Evolutionary conservation across 1,139 yeast genomes (phyloP), one percentile per base, ranked within the genome.

Genomic region (Geotrichum cucujoidarum): DNA sequence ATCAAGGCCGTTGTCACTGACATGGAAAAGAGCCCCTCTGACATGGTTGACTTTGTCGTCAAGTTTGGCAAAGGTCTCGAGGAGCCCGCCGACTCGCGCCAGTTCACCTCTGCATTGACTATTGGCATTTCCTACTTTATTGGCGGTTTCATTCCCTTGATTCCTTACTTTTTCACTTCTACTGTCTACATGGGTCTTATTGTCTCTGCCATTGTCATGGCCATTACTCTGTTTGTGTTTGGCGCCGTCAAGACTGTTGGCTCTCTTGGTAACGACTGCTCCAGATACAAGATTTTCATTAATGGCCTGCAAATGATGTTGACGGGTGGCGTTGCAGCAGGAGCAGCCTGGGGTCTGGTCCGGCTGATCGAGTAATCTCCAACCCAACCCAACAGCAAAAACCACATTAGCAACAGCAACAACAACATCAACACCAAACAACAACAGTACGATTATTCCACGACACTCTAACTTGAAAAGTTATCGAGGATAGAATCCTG

Each of bases 251-350:
- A 92, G 71, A 88, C 97, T 16, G 70, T 83, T 38, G 78, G 89
- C 47, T 84, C 97, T 8, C 79, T 90, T 71, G 95, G 95, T 49
- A 80, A 78, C 34, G 90, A 82, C 54, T 80, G 88, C 60, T 76
- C 87, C 14, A 66, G 66, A 8, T 61, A 64, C 52, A 80, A 79
- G 60, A 85, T 87, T 60, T 69, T 84, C 4, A 68, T 71, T 42
- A 95, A 89, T 65, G 97, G 97, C 45, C 49, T 84, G 37, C 95
- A 89, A 68, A 92, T 92, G 97, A 82, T 89, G 49, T 70, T 84
- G 18, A 90, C 88, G 45, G 98, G 98, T 38, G 95, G 97, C 16
- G 70, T 85, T 30, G 98, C 98, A 22, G 98, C 98, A 4, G 95
- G 95, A 6, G 87, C 95, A 22, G 97, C 98, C 18, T 92, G 96